Percentiles rank a stretch among this genome's conserved stretches.
These are phyloP conservation scores for Boeremia lycopersici DNA, from an alignment of 2,329 filamentous ascomycete species.

Conservation along the genomic window DNA sequence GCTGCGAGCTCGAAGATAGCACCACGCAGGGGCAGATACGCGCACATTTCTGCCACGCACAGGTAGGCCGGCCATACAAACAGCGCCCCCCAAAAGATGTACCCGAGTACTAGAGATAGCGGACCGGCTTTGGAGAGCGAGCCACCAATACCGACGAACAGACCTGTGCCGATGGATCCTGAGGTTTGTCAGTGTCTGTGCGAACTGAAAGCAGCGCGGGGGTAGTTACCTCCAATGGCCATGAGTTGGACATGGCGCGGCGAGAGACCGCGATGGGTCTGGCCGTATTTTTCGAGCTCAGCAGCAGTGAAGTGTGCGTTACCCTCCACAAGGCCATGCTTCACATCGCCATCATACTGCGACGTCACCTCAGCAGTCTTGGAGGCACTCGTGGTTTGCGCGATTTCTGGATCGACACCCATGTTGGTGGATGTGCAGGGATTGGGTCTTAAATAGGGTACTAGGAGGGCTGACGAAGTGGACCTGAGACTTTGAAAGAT, in stretches of 20 bases:
- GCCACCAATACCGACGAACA: slow-evolving; percentile 67
- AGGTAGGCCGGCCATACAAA: slow-evolving; percentile 54
- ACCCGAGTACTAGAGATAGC: slow-evolving; percentile 72
- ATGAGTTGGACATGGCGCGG: slow-evolving; percentile 61
- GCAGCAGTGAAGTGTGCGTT: slow-evolving; percentile 14
- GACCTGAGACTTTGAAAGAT: slow-evolving; percentile 3
- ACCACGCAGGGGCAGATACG: slow-evolving; percentile 75
- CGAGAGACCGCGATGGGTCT: slow-evolving; percentile 49
- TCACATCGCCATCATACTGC: slow-evolving; percentile 11
- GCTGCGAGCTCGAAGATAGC: slow-evolving; percentile 80
- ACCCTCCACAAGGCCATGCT: slow-evolving; percentile 7
- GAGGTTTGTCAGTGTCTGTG: slow-evolving; percentile 33
- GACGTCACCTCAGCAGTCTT: slow-evolving; percentile 3
- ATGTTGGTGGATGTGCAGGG: not conserved
- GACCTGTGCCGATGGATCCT: slow-evolving; percentile 71
- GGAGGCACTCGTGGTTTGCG: not conserved
- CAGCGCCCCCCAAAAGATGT: slow-evolving; percentile 58
- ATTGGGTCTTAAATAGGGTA: not conserved
- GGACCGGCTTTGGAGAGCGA: slow-evolving; percentile 54
- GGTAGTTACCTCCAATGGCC: slow-evolving; percentile 59
- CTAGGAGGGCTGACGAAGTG: not conserved
- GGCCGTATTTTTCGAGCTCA: slow-evolving; percentile 15
- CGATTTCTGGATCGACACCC: slow-evolving; percentile 15
- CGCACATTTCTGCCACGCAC: slow-evolving; percentile 81
- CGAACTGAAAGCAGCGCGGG: not conserved